phyloP scores from a whole-genome alignment of 1,284 basidiomycete genomes.

The Bjerkandera adusta region DNA sequence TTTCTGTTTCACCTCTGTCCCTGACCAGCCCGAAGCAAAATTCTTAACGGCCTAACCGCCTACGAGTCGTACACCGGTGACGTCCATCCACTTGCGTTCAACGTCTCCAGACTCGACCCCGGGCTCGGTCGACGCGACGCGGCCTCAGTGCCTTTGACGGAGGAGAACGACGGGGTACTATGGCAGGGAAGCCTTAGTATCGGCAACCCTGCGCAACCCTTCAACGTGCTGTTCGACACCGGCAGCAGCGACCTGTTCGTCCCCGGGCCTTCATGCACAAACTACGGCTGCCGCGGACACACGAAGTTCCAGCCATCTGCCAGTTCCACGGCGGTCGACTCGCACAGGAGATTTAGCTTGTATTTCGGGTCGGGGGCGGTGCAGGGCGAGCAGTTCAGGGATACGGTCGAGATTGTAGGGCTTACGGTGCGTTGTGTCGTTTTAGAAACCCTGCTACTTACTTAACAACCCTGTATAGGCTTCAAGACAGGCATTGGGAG shows the following conservation, averaged over 20 bases:
- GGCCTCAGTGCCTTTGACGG: conserved; percentile 5
- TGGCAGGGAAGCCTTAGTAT: conserved; percentile 40
- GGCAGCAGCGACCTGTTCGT: conserved; percentile 40
- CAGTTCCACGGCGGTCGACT: conserved; percentile 29
- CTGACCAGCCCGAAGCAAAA: conserved; percentile 8
- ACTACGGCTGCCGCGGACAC: conserved; percentile 32
- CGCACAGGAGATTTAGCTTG: conserved; percentile 22
- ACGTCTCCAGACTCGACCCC: not conserved
- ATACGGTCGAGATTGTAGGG: conserved; percentile 26
- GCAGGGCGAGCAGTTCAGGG: conserved; percentile 30
- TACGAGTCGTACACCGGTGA: conserved; percentile 13
- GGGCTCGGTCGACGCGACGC: not conserved
- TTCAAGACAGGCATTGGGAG: conserved; percentile 38
- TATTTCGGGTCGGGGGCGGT: conserved; percentile 32
- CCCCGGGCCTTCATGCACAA: conserved; percentile 33
- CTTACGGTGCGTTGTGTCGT: conserved; percentile 16
- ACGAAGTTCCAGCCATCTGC: conserved; percentile 28
- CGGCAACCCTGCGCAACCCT: conserved; percentile 34
- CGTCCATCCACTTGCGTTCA: conserved; percentile 2
- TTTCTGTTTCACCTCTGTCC: not conserved
- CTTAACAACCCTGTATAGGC: conserved; percentile 20
- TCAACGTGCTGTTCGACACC: conserved; percentile 21
- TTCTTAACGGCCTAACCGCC: conserved; percentile 9
- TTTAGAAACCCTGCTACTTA: not conserved
- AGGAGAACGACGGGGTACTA: conserved; percentile 29